Evolutionary conservation across 345 rosid genomes (phyloP), one percentile per base, ranked within the genome.

Genomic region (Linum trigynum): DNA sequence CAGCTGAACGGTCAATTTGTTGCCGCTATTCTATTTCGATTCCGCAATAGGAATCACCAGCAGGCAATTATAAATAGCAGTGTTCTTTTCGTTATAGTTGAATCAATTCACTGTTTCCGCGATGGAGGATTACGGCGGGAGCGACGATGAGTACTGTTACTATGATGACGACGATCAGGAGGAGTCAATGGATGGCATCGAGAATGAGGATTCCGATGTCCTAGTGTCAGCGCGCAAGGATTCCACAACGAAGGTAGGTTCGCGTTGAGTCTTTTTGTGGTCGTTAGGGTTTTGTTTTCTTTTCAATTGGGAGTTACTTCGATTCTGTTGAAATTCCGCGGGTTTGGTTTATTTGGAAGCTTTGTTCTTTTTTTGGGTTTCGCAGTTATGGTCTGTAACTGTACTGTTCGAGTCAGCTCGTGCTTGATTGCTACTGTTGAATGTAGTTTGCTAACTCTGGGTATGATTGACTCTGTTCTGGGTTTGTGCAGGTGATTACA

Each of bases 401-500:
- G 60, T 16, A 32, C n/a, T 55, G 0, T 55, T 23, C 32, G 0
- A 23, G 32, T 23, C 32, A 23, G 32, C 32, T 23, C 32, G 32
- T 23, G 32, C 32, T 23, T 23, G 35, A 16, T 16, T 35, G 60
- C 23, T 16, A 48, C 53, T 48, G 53, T 3, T 48, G 53, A 48
- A 11, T 43, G 1, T 43, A 43, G 10, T 43, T 43, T 43, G 50
- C 50, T 43, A 5, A 42, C 5, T 43, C 50, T 23, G 32, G 32
- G 32, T 23, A 23, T 23, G 32, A 23, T 23, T 23, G 32, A 43
- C 10, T 5, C 14, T 48, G 53, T 48, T 48, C 14, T 15, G 2
- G 14, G n/a, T 62, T 65, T 68, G 59, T 71, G 63, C 64, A 79
- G 83, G 75, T 79, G 38, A 74, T 79, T 58, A 76, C 76, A 7